Base-by-base conservation (phyloP, 306 rosid genomes). In the Ammopiptanthus mongolicus region DNA sequence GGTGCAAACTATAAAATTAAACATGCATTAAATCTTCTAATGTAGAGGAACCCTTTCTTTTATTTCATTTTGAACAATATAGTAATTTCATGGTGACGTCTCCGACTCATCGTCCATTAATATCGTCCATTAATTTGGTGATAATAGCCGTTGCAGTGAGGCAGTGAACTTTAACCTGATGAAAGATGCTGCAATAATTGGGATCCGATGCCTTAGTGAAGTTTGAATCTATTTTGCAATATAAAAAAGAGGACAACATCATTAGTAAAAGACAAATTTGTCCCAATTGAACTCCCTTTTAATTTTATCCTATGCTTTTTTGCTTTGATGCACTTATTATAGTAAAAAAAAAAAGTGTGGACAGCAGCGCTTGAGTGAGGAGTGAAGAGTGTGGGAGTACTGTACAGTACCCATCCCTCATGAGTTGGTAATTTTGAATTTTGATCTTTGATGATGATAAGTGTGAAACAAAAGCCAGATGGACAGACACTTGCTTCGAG, bases 181-280 rank as follows among this genome's bases (percentile, higher is more conserved):
- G 12, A 64, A 57, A 78, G 80, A 80, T 65, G 66, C 66, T 22
- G 57, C 65, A 18, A 85, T 79, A 51, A 82, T 81, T 80, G 88
- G 78, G 65, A 66, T 84, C 82, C 82, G 8, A 48, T 72, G 81
- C 75, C 8, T 37, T 46, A 4, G 51, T 8, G 18, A 79, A 81
- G 78, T 48, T 55, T 41, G 9, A 28, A 61, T n/a, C n/a, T n/a
- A n/a, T n/a, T n/a, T n/a, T n/a, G n/a, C n/a, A n/a, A n/a, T n/a
- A n/a, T n/a, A 65, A 47, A 33, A 44, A 10, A 39, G 64, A 47
- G 59, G 36, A n/a, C 65, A 60, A 14, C 23, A 14, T 8, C 5
- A 55, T 34, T 5, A 5, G 0, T 39, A 17, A 77, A 63, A 75
- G 80, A 86, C 86, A 13, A 65, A 11, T 74, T 71, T 74, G 66